These are phyloP conservation scores for Sanghuangporus sanghuang DNA, from an alignment of 1,284 basidiomycete species.

Conservation along the genomic window DNA sequence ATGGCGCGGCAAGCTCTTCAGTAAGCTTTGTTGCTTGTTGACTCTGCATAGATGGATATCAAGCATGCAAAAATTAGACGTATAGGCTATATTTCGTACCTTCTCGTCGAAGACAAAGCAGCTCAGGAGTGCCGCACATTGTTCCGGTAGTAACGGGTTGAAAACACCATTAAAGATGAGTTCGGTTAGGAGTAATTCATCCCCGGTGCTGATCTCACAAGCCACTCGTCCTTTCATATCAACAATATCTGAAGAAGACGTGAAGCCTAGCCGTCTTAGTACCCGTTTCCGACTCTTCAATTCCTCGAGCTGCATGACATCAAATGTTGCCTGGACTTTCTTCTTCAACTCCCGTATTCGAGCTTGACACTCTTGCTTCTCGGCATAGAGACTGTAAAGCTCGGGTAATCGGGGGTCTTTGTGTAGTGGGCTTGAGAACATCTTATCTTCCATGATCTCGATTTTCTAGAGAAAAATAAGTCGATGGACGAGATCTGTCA, in stretches of 20 bases:
- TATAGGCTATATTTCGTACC: slow-evolving; percentile 39
- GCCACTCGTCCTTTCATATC: slow-evolving; percentile 98
- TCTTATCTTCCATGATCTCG: slow-evolving; percentile 76
- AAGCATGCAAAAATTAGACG: neutral
- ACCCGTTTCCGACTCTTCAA: slow-evolving; percentile 95
- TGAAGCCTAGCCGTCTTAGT: slow-evolving; percentile 88
- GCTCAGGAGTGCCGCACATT: slow-evolving; percentile 87
- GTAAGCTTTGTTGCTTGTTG: slow-evolving; percentile 84
- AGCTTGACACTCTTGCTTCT: slow-evolving; percentile 71
- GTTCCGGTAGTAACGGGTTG: slow-evolving; percentile 85
- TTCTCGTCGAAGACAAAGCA: slow-evolving; percentile 99
- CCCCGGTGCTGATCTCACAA: slow-evolving; percentile 97
- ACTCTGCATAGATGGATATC: slow-evolving; percentile 49
- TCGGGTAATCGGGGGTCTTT: slow-evolving; percentile 70
- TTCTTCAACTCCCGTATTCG: slow-evolving; percentile 76
- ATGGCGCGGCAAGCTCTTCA: slow-evolving; percentile 88
- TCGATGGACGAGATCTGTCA: neutral
- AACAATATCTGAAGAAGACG: slow-evolving; percentile 85
- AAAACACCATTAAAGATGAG: slow-evolving; percentile 97
- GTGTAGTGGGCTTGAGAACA: slow-evolving; percentile 73
- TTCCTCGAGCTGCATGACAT: slow-evolving; percentile 94
- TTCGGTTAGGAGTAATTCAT: slow-evolving; percentile 94
- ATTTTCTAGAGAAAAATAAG: slow-evolving; percentile 64
- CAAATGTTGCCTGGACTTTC: slow-evolving; percentile 85
- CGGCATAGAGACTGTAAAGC: slow-evolving; percentile 75